A percentile compares a stretch with the other conserved stretches of the same genome.
phyloP scores from a whole-genome alignment of 495 filamentous ascomycete genomes.

The Sabuloglossum arenarium region DNA sequence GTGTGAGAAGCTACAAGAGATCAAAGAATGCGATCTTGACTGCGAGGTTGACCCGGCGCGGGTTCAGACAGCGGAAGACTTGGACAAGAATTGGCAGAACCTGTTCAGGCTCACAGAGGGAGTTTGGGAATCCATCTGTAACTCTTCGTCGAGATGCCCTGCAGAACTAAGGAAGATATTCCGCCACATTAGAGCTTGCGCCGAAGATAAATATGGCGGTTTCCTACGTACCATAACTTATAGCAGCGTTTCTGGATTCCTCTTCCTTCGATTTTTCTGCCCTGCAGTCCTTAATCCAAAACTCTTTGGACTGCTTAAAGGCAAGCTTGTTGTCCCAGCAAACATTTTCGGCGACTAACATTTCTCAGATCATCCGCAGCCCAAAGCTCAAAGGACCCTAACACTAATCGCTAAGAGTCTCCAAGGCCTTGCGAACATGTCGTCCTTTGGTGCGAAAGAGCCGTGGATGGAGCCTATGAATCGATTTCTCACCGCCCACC shows the following conservation, averaged over 20 bases:
- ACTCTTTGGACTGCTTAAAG: slow-evolving; percentile 77
- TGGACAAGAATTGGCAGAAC: slow-evolving; percentile 66
- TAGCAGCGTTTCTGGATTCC: slow-evolving; percentile 87
- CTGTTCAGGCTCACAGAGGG: slow-evolving; percentile 57
- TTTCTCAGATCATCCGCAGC: slow-evolving; percentile 58
- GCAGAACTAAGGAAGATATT: slow-evolving; percentile 72
- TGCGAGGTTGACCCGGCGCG: slow-evolving; percentile 88
- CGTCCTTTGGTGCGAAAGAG: slow-evolving; percentile 85
- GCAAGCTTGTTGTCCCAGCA: slow-evolving; percentile 18
- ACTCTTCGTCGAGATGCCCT: slow-evolving; percentile 52
- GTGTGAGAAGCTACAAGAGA: slow-evolving; percentile 62
- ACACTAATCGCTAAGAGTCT: slow-evolving; percentile 89
- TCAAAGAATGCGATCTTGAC: slow-evolving; percentile 71
- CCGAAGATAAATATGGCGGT: slow-evolving; percentile 94
- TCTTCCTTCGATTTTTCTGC: slow-evolving; percentile 92
- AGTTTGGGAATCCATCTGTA: slow-evolving; percentile 66
- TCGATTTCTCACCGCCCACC: slow-evolving; percentile 38
- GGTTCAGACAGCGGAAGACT: slow-evolving; percentile 46
- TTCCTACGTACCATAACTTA: slow-evolving; percentile 83
- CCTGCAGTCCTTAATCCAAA: slow-evolving; percentile 93
- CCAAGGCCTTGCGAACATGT: slow-evolving; percentile 88
- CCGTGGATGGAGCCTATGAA: slow-evolving; percentile 99
- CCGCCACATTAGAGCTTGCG: slow-evolving; percentile 79
- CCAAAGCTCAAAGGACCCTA: slow-evolving; percentile 70
- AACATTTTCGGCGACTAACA: slow-evolving; percentile 3